Evolutionary conservation across 1,284 basidiomycete species (phyloP).

Genomic region (Pseudozyma sp.): DNA sequence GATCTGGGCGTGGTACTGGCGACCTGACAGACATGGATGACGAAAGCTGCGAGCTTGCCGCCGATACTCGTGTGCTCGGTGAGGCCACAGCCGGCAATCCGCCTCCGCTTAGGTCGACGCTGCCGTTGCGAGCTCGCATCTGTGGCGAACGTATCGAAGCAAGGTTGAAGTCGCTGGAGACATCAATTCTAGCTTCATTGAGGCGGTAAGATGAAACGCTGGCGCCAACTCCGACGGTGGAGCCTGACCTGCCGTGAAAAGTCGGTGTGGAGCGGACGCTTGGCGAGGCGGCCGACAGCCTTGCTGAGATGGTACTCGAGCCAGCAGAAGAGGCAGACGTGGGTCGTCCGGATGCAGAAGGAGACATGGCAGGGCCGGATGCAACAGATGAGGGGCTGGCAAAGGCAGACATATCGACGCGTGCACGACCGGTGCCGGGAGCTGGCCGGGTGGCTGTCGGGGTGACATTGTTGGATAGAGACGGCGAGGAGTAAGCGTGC

Average conservation of each 20-base stretch:
- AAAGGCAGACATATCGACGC: constrained; percentile 48
- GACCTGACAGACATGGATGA: constrained; percentile 17
- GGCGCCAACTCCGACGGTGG: constrained; percentile 16
- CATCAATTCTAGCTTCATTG: constrained; percentile 21
- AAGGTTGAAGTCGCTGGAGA: constrained; percentile 19
- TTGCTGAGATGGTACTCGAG: constrained; percentile 18
- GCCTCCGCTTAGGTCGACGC: constrained; percentile 17
- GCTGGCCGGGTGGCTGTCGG: constrained; percentile 19
- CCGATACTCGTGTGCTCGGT: constrained; percentile 3
- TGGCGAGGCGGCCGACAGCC: constrained; percentile 30
- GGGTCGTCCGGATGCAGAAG: constrained; percentile 18
- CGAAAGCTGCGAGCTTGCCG: constrained; percentile 14
- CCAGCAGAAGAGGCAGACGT: constrained; percentile 23
- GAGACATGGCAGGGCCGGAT: constrained; percentile 43
- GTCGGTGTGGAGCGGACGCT: constrained; percentile 28
- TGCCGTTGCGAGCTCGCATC: constrained; percentile 25
- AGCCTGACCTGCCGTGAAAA: constrained; percentile 25
- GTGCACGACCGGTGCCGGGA: constrained; percentile 27
- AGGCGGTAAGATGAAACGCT: constrained; percentile 17
- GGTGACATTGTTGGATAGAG: constrained; percentile 25
- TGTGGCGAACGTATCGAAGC: constrained; percentile 24
- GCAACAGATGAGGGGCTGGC: constrained; percentile 27
- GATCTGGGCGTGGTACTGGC: constrained; percentile 25
- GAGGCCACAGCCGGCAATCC: constrained; percentile 17
- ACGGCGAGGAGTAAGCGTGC: constrained; percentile 41